Conservation (phyloP, 1,284 basidiomycete species). For the Tilletia setariae region DNA sequence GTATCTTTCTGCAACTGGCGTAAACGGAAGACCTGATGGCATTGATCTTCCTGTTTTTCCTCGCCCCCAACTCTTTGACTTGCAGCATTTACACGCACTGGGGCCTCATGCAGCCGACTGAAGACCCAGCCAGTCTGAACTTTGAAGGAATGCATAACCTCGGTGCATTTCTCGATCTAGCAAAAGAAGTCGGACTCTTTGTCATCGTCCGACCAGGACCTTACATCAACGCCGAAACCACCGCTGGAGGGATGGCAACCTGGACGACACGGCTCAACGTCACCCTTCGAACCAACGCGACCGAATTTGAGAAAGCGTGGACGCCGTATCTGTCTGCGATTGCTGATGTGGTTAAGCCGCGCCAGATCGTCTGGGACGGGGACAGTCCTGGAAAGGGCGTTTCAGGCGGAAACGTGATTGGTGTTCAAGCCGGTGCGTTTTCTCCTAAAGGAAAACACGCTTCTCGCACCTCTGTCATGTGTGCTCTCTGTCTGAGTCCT, state of each 20-base stretch:
- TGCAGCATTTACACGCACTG: conserved; percentile 57
- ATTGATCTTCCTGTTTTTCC: conserved; percentile 64
- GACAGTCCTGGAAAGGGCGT: conserved; percentile 15
- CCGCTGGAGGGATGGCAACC: conserved; percentile 69
- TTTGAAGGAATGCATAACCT: conserved; percentile 69
- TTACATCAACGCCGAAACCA: conserved; percentile 71
- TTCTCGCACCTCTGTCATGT: not conserved
- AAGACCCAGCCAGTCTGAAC: conserved; percentile 64
- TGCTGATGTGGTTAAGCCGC: conserved; percentile 63
- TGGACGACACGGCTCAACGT: conserved; percentile 70
- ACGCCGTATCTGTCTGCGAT: conserved; percentile 67
- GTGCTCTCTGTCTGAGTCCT: not conserved
- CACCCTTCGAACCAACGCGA: conserved; percentile 65
- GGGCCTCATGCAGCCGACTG: conserved; percentile 71
- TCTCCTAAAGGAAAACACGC: too few species aligned
- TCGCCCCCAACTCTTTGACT: conserved; percentile 13
- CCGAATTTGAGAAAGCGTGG: conserved; percentile 69
- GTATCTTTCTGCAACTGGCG: not conserved
- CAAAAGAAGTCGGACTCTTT: conserved; percentile 65
- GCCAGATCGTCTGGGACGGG: conserved; percentile 63
- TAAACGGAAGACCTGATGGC: conserved; percentile 62
- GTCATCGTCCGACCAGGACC: conserved; percentile 65
- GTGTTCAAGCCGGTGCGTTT: conserved; percentile 27
- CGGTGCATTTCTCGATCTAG: conserved; percentile 62
- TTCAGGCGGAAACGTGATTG: conserved; percentile 33